Evolutionary conservation across 257 asterid genomes (phyloP).

Genomic region (Salvia miltiorrhiza): DNA sequence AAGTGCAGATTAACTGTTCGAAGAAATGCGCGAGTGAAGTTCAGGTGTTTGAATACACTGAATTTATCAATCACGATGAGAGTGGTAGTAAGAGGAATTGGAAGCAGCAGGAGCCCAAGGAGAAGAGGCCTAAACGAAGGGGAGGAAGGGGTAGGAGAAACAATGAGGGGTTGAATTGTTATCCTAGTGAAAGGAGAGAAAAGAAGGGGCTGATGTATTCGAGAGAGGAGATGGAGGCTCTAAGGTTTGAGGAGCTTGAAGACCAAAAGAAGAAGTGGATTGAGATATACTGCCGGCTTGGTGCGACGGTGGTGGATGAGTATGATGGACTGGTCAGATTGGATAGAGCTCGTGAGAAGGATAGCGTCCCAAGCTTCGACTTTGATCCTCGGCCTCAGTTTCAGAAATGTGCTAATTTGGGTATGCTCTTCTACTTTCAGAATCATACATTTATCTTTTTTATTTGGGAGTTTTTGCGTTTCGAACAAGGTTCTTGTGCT

Average conservation of each 20-base stretch:
- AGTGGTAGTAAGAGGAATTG: slow-evolving; percentile 13
- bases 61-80: slow-evolving; percentile 4
- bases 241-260: slow-evolving; percentile 56
- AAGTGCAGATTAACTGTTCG: slow-evolving; percentile 29
- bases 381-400: slow-evolving; percentile 55
- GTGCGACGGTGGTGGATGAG: slow-evolving; percentile 41
- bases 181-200: slow-evolving; percentile 26
- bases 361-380: slow-evolving; percentile 27
- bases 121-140: slow-evolving; percentile 37
- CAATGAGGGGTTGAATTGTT: slow-evolving; percentile 11
- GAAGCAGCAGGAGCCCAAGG: slow-evolving; percentile 24
- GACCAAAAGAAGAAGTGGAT: slow-evolving; percentile 74
- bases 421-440: slow-evolving; percentile 30
- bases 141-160: slow-evolving; percentile 35
- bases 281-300: slow-evolving; percentile 71
- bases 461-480: slow-evolving; percentile 7
- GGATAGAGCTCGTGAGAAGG: slow-evolving; percentile 25
- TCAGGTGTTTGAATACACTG: slow-evolving; percentile 27
- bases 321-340: slow-evolving; percentile 46
- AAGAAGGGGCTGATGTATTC: slow-evolving; percentile 42
- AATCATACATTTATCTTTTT: neutral
- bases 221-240: slow-evolving; percentile 55
- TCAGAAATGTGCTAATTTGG: slow-evolving; percentile 34
- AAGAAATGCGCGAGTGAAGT: slow-evolving; percentile 31
- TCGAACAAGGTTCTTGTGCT: neutral